Base-by-base conservation (phyloP, 1,284 basidiomycete species). In the Naganishia liquefaciens region DNA sequence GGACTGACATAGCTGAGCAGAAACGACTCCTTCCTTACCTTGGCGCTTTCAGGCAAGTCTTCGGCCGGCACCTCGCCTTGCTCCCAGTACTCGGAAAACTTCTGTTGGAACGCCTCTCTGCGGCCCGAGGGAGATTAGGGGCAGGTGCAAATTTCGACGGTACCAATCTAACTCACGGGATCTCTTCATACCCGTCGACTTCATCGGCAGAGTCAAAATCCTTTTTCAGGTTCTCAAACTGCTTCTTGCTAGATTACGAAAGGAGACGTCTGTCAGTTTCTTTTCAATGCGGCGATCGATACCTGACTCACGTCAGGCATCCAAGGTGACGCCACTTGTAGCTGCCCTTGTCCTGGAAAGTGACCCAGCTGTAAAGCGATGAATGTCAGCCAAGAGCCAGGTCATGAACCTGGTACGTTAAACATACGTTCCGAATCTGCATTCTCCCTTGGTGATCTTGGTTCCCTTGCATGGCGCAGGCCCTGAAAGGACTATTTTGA, bases 261-360 rank as follows among this genome's bases (percentile, higher is more conserved):
- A 9, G 33, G 7, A 37, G 33, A 37, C 13, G 9, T 37, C 13
- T 13, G 13, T 37, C 6, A 9, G 2, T 37, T 37, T 13, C 33
- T 37, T 10, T 37, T 13, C 33, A 37, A 4, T 10, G 33, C 33
- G 2, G 33, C 33, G 33, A 37, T 10, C 2, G 10, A 5, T 9
- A 37, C 13, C 11, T 17, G 7, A 66, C 65, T 27, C 46, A 66
- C 62, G 66, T 67, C 13, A 64, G 21, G 52, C 66, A 67, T n/a
- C 55, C 51, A 27, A 67, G 55, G 47, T 67, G 66, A 27, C 66
- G 49, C 54, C 62, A 67, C 27, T 67, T 67, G 53, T 60, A 67
- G 21, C 49, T 54, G 21, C 66, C 66, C 5, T 43, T 28, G 13
- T 67, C 66, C n/a, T 67, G 49, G 53, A 67, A 62, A 2, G 43